Evolutionary conservation across 1,284 basidiomycete species (phyloP).

Genomic region (Ustilago loliicola): DNA sequence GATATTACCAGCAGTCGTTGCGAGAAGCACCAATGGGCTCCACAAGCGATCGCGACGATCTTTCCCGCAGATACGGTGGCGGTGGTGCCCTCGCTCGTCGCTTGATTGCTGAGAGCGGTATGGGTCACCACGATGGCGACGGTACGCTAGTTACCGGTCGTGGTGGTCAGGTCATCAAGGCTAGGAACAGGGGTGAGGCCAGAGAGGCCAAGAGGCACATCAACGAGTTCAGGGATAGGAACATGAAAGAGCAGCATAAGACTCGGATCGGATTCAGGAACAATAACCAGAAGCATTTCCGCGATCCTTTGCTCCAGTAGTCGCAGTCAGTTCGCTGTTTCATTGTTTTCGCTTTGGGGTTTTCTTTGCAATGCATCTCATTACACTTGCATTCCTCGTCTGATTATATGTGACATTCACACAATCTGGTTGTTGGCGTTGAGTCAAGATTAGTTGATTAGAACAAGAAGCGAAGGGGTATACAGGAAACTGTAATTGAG

Average conservation of each 20-base stretch:
- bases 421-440: not conserved
- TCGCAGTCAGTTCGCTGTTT: not conserved
- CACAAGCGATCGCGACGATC: constrained; percentile 15
- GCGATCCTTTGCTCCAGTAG: constrained; percentile 67
- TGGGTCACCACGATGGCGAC: constrained; percentile 45
- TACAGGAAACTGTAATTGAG: not conserved
- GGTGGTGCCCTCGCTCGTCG: constrained; percentile 59
- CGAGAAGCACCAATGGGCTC: constrained; percentile 53
- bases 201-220: constrained; percentile 90
- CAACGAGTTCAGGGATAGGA: constrained; percentile 85
- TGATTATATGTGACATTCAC: too few relatives aligned
- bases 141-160: constrained; percentile 55
- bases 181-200: constrained; percentile 90
- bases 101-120: constrained; percentile 52
- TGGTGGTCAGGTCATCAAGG: constrained; percentile 59
- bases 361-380: constrained; percentile 6
- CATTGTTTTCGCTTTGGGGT: not conserved
- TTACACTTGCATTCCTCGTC: not conserved
- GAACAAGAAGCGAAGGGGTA: constrained; percentile 8
- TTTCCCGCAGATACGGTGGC: constrained; percentile 41
- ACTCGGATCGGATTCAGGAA: constrained; percentile 75
- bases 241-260: constrained; percentile 83
- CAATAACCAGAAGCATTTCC: constrained; percentile 70
- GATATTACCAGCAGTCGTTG: constrained; percentile 83
- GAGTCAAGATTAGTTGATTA: not conserved